These are phyloP conservation scores for Neoboletus subvelutipes DNA, from an alignment of 768 basidiomycete genomes.

Conservation along the genomic window DNA sequence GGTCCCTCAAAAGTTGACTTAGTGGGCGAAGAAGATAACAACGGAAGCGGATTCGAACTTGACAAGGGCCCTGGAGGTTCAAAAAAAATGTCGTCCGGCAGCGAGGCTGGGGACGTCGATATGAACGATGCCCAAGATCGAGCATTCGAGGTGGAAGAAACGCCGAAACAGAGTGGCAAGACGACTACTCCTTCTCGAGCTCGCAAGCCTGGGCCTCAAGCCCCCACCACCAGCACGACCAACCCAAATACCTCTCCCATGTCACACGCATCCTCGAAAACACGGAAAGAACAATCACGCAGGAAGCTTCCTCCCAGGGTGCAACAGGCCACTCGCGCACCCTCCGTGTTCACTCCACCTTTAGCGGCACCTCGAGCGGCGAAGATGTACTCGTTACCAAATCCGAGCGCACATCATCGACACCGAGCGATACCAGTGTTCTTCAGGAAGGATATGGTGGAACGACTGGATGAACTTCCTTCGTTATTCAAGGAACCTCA, in stretches of 20 bases:
- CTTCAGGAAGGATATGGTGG: slow-evolving; percentile 47
- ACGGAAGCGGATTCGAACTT: slow-evolving; percentile 58
- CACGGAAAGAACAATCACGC: slow-evolving; percentile 14
- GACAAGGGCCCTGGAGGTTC: slow-evolving; percentile 34
- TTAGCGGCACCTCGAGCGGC: slow-evolving; percentile 13
- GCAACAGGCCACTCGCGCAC: slow-evolving; percentile 3
- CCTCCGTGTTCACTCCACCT: slow-evolving; percentile 8
- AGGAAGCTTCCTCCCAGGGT: slow-evolving; percentile 20
- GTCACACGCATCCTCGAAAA: slow-evolving; percentile 9
- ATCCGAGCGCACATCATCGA: slow-evolving; percentile 68
- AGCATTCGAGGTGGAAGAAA: slow-evolving; percentile 16
- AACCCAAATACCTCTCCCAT: neutral
- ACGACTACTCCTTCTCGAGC: neutral
- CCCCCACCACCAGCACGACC: neutral
- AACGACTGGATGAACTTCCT: slow-evolving; percentile 56
- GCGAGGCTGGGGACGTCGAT: slow-evolving; percentile 32
- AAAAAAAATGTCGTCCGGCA: slow-evolving; percentile 33
- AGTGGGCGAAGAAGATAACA: slow-evolving; percentile 31
- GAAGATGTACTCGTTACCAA: slow-evolving; percentile 58
- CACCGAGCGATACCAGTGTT: slow-evolving; percentile 68
- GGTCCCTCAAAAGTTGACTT: slow-evolving; percentile 39
- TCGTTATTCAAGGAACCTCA: slow-evolving; percentile 45
- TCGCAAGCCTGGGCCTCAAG: neutral
- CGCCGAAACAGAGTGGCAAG: slow-evolving; percentile 13
- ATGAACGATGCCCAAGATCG: slow-evolving; percentile 18